Conservation (phyloP, 805 yeast species). For the Scheffersomyces coipomensis region DNA sequence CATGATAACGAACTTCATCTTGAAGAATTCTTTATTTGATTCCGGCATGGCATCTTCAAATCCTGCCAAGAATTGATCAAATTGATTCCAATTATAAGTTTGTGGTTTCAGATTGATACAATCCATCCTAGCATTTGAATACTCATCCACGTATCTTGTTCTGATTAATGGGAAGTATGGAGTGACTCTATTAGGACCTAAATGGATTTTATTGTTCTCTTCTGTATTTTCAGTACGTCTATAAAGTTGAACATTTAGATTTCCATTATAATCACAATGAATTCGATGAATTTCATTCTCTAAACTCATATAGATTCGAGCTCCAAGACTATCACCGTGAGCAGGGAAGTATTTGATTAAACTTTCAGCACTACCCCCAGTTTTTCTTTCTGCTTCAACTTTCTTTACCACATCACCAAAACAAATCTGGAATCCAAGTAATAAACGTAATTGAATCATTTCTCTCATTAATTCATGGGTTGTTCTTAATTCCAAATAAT, state of each 20-base stretch:
- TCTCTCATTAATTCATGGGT: constrained; percentile 68
- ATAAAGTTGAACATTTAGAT: constrained; percentile 78
- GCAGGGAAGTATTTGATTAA: constrained; percentile 57
- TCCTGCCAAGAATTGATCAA: constrained; percentile 92
- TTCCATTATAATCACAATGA: constrained; percentile 66
- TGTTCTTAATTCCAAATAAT: constrained; percentile 48
- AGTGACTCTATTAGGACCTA: constrained; percentile 8
- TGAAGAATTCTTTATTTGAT: constrained; percentile 51
- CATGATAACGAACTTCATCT: constrained; percentile 80
- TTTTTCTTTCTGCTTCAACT: constrained; percentile 60
- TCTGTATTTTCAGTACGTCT: constrained; percentile 13
- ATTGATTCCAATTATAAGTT: constrained; percentile 80
- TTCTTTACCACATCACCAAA: constrained; percentile 65
- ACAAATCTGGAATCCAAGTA: constrained; percentile 89
- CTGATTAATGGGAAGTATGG: constrained; percentile 48
- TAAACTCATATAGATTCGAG: constrained; percentile 70
- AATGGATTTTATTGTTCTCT: constrained; percentile 6
- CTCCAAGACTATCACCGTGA: constrained; percentile 44
- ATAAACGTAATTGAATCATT: constrained; percentile 79
- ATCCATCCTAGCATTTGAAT: constrained; percentile 55
- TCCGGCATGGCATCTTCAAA: constrained; percentile 70
- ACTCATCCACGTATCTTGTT: constrained; percentile 74
- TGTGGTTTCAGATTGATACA: constrained; percentile 52
- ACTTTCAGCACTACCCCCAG: constrained; percentile 53
- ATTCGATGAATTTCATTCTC: constrained; percentile 86